Percentiles rank a stretch among this genome's conserved stretches.
phyloP scores from a whole-genome alignment of 352 stramenopile species.

The Phytophthora hibernalis region DNA sequence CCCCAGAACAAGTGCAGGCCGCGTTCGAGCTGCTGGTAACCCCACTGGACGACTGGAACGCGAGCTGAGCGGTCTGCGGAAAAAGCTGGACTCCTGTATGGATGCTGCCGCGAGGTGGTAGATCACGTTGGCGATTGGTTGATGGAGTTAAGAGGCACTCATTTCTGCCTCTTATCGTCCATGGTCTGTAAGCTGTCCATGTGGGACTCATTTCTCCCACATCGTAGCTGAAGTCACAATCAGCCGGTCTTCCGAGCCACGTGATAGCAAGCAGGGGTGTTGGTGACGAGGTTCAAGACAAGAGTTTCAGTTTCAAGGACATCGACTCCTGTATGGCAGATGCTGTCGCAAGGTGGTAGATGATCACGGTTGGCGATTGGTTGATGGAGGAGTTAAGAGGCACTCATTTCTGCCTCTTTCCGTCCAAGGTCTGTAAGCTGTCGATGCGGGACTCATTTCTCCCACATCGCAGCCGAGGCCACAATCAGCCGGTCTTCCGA shows the following conservation, averaged over 20 bases:
- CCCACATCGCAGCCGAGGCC: neutral
- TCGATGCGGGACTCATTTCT: conserved; percentile 28
- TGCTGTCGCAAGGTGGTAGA: conserved; percentile 34
- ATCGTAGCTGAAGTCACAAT: neutral
- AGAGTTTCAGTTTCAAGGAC: too few relatives aligned
- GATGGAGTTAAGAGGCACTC: conserved; percentile 17
- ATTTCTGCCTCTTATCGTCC: conserved; percentile 28
- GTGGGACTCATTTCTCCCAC: conserved; percentile 28
- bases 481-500: neutral
- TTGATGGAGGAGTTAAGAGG: conserved; percentile 3
- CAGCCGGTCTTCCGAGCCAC: neutral
- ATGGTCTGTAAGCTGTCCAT: neutral
- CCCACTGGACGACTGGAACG: conserved; percentile 55
- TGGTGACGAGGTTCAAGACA: neutral
- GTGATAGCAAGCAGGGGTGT: neutral
- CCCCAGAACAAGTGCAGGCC: conserved; percentile 17
- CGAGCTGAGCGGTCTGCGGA: conserved; percentile 59
- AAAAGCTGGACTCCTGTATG: conserved; percentile 72
- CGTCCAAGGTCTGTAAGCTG: neutral
- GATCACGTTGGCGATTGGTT: neutral
- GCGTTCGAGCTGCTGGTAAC: conserved; percentile 6
- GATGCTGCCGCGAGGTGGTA: conserved; percentile 37
- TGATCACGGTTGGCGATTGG: neutral
- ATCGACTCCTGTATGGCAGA: conserved; percentile 54
- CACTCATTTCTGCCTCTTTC: conserved; percentile 38